These are phyloP conservation scores for Xylaria polymorpha DNA, from an alignment of 2,329 filamentous ascomycete species.

Conservation along the genomic window DNA sequence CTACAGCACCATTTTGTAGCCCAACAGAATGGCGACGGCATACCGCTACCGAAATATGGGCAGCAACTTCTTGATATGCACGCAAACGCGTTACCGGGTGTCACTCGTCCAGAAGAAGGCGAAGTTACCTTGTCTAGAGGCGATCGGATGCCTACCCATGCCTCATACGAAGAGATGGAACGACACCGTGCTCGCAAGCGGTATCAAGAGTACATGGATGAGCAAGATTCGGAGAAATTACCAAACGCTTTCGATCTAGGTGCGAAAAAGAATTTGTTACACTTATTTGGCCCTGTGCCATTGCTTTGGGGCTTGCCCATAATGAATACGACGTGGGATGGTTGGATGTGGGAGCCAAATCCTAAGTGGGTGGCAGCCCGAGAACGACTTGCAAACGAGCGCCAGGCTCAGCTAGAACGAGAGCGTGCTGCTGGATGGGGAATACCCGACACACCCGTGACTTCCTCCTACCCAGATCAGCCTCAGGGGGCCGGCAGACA, in stretches of 20 bases:
- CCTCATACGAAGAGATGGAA: conserved; percentile 67
- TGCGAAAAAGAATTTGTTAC: conserved; percentile 79
- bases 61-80: conserved; percentile 85
- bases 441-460: conserved; percentile 47
- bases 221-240: conserved; percentile 86
- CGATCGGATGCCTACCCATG: conserved; percentile 53
- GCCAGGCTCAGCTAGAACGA: conserved; percentile 69
- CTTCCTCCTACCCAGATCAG: conserved; percentile 41
- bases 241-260: conserved; percentile 96
- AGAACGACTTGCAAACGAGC: conserved; percentile 68
- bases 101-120: conserved; percentile 85
- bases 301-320: conserved; percentile 84
- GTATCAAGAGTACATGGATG: conserved; percentile 83
- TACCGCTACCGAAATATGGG: conserved; percentile 68
- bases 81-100: conserved; percentile 81
- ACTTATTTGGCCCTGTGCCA: conserved; percentile 82
- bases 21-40: conserved; percentile 63
- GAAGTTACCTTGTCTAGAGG: conserved; percentile 63
- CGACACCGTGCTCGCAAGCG: conserved; percentile 64
- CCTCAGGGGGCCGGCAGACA: conserved; percentile 51
- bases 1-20: conserved; percentile 73
- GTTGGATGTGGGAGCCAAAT: conserved; percentile 93
- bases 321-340: conserved; percentile 87
- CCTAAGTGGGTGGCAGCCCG: conserved; percentile 79
- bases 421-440: conserved; percentile 78